These are phyloP conservation scores for Acanthamoeba triangularis DNA, from an alignment of 208 protist genomes.

Conservation along the genomic window DNA sequence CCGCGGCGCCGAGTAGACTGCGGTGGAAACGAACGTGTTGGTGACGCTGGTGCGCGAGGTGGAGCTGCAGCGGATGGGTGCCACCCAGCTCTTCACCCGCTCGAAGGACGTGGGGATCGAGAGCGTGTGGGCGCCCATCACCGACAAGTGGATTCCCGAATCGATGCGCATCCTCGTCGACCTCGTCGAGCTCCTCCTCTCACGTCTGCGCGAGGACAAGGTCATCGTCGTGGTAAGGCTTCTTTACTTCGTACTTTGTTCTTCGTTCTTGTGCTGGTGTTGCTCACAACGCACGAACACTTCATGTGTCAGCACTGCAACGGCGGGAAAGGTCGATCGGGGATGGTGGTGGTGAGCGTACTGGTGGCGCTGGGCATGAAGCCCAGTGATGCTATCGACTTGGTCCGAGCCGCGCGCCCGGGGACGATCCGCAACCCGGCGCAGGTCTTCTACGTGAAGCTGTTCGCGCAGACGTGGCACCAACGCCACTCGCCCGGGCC, in stretches of 20 bases:
- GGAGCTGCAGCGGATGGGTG: slow-evolving; percentile 34
- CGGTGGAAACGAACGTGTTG: background rate
- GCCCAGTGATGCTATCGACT: slow-evolving; percentile 2
- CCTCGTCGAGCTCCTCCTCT: background rate
- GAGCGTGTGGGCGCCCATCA: slow-evolving; percentile 57
- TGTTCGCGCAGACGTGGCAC: slow-evolving; percentile 23
- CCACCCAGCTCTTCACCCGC: slow-evolving; percentile 6
- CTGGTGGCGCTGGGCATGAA: slow-evolving; percentile 49
- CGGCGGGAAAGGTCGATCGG: slow-evolving; percentile 38
- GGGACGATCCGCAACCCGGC: slow-evolving; percentile 41
- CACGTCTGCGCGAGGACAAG: slow-evolving; percentile 20
- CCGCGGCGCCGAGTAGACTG: background rate
- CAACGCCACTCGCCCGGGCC: background rate
- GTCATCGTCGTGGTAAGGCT: slow-evolving; percentile 37
- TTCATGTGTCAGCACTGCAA: slow-evolving; percentile 14
- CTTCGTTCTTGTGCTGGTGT: background rate
- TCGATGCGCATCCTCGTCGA: background rate
- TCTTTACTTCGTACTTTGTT: background rate
- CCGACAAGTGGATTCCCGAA: slow-evolving; percentile 43
- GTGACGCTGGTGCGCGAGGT: slow-evolving; percentile 48
- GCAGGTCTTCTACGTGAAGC: slow-evolving; percentile 48
- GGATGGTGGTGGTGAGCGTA: slow-evolving; percentile 62
- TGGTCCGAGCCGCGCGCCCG: slow-evolving; percentile 5
- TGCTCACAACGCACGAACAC: background rate
- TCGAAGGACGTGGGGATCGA: background rate